Percentiles rank a stretch among this genome's conserved stretches.
phyloP scores from a whole-genome alignment of 805 yeast genomes.

The Metschnikowia aberdeeniae region DNA sequence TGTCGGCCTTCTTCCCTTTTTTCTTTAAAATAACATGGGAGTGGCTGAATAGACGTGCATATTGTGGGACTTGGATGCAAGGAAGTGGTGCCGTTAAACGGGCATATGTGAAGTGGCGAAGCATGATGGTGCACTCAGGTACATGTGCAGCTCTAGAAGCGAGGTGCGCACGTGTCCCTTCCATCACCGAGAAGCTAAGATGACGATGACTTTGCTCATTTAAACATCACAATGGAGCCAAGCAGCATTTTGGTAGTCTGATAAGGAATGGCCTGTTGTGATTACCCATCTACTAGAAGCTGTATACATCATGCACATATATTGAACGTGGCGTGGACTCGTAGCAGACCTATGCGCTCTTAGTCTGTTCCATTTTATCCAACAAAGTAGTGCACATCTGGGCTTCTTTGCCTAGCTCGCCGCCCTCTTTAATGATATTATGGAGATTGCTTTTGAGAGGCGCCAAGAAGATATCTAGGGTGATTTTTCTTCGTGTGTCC shows the following conservation, averaged over 20 bases:
- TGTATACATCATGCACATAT: no score
- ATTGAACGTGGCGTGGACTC: no score
- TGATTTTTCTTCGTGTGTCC: slow-evolving; percentile 48
- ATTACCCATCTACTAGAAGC: no score
- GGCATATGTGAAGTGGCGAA: neutral
- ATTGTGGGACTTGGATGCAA: neutral
- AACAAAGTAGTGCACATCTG: slow-evolving; percentile 21
- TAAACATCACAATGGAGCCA: no score
- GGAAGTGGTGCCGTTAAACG: neutral
- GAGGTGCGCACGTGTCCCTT: slow-evolving; percentile 1
- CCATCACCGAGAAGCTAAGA: neutral
- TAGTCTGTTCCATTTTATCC: slow-evolving; percentile 7
- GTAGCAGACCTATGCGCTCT: no score
- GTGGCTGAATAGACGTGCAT: neutral
- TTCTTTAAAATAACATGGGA: slow-evolving; percentile 12
- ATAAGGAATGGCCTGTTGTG: no score
- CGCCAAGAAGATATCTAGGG: slow-evolving; percentile 49
- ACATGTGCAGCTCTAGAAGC: neutral
- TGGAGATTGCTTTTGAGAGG: slow-evolving; percentile 50
- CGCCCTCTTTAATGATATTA: slow-evolving; percentile 61
- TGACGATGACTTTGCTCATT: no score
- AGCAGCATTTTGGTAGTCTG: no score
- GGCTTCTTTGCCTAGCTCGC: slow-evolving; percentile 58
- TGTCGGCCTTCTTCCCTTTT: slow-evolving; percentile 12
- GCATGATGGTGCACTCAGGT: neutral